phyloP scores from a whole-genome alignment of 306 rosid genomes.

The Benincasa hispida region DNA sequence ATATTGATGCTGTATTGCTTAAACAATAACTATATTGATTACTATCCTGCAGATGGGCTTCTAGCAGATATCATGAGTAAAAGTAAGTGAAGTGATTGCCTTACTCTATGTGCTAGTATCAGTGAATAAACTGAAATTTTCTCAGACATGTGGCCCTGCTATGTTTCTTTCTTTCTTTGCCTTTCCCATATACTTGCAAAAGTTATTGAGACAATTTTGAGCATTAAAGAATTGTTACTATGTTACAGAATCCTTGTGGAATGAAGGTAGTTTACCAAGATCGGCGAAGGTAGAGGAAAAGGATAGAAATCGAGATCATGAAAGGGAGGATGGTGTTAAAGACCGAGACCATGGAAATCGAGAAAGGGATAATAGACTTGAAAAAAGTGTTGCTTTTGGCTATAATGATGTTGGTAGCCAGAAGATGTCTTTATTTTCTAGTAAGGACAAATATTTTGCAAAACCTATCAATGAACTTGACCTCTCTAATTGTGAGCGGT shows the following conservation, averaged over 20 bases:
- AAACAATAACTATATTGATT: not conserved
- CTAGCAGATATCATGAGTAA: constrained; percentile 83
- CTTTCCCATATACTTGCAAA: not conserved
- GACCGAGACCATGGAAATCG: constrained; percentile 61
- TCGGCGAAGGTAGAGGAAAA: constrained; percentile 65
- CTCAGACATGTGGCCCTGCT: not conserved
- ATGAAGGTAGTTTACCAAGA: constrained; percentile 54
- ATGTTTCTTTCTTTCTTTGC: not conserved
- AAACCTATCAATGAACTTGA: constrained; percentile 98
- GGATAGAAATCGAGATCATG: constrained; percentile 65
- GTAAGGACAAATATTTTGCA: constrained; percentile 65
- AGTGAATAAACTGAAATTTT: not conserved
- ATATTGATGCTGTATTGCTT: not conserved
- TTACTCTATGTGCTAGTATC: not conserved
- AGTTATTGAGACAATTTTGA: not conserved
- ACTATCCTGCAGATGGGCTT: constrained; percentile 73
- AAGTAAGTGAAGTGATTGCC: constrained; percentile 41
- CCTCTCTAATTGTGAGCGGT: constrained; percentile 69
- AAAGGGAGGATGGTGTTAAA: constrained; percentile 36
- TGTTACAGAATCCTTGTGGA: constrained; percentile 55
- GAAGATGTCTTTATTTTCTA: constrained; percentile 6
- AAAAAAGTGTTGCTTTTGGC: not conserved
- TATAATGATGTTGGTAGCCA: constrained; percentile 4
- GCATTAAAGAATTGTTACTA: not conserved
- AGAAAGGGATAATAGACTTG: constrained; percentile 68